These are phyloP conservation scores for Trichoderma hamatum DNA, from an alignment of 2,329 filamentous ascomycete species.

Conservation along the genomic window DNA sequence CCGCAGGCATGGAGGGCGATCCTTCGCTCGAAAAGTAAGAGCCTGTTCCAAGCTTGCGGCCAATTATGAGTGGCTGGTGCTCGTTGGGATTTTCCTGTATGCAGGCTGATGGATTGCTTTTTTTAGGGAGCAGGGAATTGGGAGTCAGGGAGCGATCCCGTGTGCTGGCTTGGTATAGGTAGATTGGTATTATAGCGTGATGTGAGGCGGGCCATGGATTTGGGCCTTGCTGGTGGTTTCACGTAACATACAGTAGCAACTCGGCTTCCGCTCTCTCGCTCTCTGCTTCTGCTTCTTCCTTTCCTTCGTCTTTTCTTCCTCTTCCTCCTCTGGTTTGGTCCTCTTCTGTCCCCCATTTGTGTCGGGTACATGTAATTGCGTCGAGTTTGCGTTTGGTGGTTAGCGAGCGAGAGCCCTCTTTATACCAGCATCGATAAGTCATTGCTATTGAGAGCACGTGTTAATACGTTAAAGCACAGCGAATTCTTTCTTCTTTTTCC, in stretches of 20 bases:
- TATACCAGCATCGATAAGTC: not conserved
- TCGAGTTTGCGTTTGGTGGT: not conserved
- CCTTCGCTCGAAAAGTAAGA: slow-evolving; percentile 6
- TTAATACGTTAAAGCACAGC: not conserved
- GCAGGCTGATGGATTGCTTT: slow-evolving; percentile 15
- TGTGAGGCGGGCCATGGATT: not conserved
- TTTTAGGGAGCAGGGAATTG: slow-evolving; percentile 2
- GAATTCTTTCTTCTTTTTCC: not conserved
- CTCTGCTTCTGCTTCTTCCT: not conserved
- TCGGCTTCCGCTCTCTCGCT: not conserved
- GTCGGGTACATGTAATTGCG: not conserved
- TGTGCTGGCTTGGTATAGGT: not conserved
- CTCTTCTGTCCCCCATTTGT: not conserved
- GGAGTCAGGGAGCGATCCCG: not conserved
- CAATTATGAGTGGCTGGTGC: not conserved
- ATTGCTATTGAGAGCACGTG: not conserved
- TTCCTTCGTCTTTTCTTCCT: not conserved
- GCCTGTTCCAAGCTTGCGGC: not conserved
- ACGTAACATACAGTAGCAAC: not conserved
- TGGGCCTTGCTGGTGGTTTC: slow-evolving; percentile 8
- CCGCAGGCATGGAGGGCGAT: slow-evolving; percentile 19
- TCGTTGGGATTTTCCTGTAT: not conserved
- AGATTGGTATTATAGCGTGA: not conserved
- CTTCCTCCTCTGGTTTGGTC: not conserved
- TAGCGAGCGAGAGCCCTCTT: not conserved